phyloP scores from a whole-genome alignment of 1,139 yeast species.

The Zygotorulaspora mrakii region DNA sequence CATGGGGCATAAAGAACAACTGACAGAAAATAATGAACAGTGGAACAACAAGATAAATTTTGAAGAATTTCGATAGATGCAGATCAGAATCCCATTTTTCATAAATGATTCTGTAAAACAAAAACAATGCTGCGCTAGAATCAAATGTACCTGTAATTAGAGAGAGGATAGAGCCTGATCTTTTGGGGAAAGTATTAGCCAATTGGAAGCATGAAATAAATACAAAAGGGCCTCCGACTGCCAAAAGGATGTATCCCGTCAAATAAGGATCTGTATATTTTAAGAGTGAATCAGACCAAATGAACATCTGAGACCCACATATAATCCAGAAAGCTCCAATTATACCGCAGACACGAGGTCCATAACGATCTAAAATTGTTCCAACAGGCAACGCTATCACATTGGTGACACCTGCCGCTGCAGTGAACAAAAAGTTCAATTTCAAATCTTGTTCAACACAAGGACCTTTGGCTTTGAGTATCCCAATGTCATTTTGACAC shows the following conservation, averaged over 20 bases:
- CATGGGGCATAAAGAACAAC: conserved; percentile 69
- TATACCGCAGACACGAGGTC: conserved; percentile 78
- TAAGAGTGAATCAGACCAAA: conserved; percentile 18
- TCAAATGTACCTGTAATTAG: conserved; percentile 75
- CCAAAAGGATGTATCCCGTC: conserved; percentile 61
- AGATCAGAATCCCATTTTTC: conserved; percentile 40
- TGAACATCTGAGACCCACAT: conserved; percentile 50
- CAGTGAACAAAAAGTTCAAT: conserved; percentile 75
- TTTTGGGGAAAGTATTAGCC: conserved; percentile 67
- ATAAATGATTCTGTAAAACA: conserved; percentile 62
- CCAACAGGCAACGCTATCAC: conserved; percentile 81
- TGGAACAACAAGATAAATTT: conserved; percentile 66
- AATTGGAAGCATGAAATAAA: conserved; percentile 77
- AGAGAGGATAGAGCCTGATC: conserved; percentile 69
- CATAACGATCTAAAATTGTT: conserved; percentile 65
- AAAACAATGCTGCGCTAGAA: conserved; percentile 69
- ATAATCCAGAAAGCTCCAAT: conserved; percentile 60
- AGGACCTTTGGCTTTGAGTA: conserved; percentile 29
- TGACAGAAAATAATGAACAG: conserved; percentile 70
- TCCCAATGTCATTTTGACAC: conserved; percentile 42
- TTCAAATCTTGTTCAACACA: conserved; percentile 78
- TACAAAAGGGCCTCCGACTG: conserved; percentile 79
- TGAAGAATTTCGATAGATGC: conserved; percentile 55
- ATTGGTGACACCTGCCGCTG: conserved; percentile 86
- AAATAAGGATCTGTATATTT: conserved; percentile 53